A percentile compares a stretch with the other conserved stretches of the same genome.
Evolutionary conservation across 179 eudicot species (phyloP).

Genomic region (Beta macrorhiza): DNA sequence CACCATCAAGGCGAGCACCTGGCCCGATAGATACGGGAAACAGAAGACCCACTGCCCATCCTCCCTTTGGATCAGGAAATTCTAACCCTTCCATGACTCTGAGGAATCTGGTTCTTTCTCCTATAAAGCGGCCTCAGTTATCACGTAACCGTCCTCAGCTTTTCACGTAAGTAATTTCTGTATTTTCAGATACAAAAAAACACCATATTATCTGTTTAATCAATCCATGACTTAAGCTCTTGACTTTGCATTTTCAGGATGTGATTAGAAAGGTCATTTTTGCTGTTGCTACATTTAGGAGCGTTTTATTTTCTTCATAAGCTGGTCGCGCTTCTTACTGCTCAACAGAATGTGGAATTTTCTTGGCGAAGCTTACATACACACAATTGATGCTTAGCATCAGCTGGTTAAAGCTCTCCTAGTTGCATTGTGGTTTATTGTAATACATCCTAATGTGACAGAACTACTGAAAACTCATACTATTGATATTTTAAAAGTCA

Average conservation of each 20-base stretch:
- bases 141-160: constrained; percentile 71
- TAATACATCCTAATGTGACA: background rate
- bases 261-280: constrained; percentile 7
- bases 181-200: too few relatives aligned
- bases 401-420: background rate
- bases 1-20: constrained; percentile 58
- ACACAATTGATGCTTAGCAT: background rate
- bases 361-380: constrained; percentile 3
- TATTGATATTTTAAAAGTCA: background rate
- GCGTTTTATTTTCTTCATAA: background rate
- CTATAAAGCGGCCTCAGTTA: constrained; percentile 80
- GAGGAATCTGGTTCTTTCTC: constrained; percentile 77
- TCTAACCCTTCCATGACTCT: constrained; percentile 74
- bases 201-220: background rate
- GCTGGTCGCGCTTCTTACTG: background rate
- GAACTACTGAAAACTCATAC: background rate
- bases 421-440: background rate
- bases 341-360: background rate
- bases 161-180: constrained; percentile 57
- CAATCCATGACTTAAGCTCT: background rate
- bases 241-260: constrained; percentile 22
- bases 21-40: constrained; percentile 46
- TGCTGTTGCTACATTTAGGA: background rate
- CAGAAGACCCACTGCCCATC: constrained; percentile 35
- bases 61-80: constrained; percentile 30